These are phyloP conservation scores for Aspergillus tubingensis DNA, from an alignment of 2,329 filamentous ascomycete species.

Conservation along the genomic window DNA sequence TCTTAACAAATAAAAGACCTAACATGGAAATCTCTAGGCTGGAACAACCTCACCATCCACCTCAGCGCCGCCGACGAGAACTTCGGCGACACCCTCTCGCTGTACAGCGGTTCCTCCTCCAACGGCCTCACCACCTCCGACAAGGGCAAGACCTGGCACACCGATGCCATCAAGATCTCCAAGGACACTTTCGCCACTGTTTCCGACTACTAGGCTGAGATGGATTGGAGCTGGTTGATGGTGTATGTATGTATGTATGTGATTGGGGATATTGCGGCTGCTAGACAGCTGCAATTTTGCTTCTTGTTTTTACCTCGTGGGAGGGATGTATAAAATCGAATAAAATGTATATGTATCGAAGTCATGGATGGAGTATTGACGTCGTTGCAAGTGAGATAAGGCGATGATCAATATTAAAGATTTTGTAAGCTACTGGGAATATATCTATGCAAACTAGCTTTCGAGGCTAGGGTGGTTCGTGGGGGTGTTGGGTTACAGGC, in stretches of 20 bases:
- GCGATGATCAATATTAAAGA: too few relatives aligned
- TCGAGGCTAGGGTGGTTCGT: too few relatives aligned
- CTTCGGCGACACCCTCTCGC: constrained; percentile 16
- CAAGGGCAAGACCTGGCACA: constrained; percentile 20
- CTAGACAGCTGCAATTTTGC: neutral
- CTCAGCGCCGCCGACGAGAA: constrained; percentile 17
- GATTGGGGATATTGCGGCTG: neutral
- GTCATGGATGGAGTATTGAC: too few relatives aligned
- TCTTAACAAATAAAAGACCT: neutral
- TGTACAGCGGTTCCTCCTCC: constrained; percentile 17
- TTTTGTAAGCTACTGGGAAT: too few relatives aligned
- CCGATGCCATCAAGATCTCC: constrained; percentile 6
- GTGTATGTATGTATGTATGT: too few relatives aligned
- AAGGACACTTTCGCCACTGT: constrained; percentile 2
- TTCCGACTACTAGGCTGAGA: too few relatives aligned
- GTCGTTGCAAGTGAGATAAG: too few relatives aligned
- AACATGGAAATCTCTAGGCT: constrained; percentile 2
- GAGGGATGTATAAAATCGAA: too few relatives aligned
- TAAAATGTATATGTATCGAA: too few relatives aligned
- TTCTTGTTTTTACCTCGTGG: too few relatives aligned
- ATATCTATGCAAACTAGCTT: too few relatives aligned
- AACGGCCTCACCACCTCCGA: constrained; percentile 17
- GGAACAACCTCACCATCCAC: constrained; percentile 22
- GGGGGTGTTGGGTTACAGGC: too few relatives aligned
- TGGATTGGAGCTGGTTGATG: neutral